These are phyloP conservation scores for Tylopilus sp. DNA, from an alignment of 1,284 basidiomycete species.

Conservation along the genomic window DNA sequence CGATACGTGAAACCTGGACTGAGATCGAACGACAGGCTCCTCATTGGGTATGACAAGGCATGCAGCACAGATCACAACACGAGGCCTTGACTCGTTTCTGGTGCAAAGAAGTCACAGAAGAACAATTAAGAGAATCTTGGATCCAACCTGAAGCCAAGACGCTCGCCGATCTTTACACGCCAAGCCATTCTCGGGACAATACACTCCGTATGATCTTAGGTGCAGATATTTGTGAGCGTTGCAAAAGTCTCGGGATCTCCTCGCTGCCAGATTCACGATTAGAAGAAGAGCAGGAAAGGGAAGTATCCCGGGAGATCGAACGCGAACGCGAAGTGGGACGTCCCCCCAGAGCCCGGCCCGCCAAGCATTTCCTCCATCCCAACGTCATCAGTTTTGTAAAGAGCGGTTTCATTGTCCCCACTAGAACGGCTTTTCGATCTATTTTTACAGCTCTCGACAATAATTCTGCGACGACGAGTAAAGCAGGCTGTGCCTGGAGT, in stretches of 20 bases:
- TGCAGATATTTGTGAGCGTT: slow-evolving; percentile 41
- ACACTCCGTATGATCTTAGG: slow-evolving; percentile 10
- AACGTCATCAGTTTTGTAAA: slow-evolving; percentile 33
- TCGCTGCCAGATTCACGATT: slow-evolving; percentile 30
- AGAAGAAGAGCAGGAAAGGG: slow-evolving; percentile 60
- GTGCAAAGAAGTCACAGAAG: neutral
- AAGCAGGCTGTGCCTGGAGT: slow-evolving; percentile 20
- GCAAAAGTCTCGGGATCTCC: slow-evolving; percentile 37
- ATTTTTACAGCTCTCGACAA: slow-evolving; percentile 13
- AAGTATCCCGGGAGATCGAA: slow-evolving; percentile 54
- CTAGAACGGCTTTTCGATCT: slow-evolving; percentile 4
- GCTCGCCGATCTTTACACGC: slow-evolving; percentile 49
- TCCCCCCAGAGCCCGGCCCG: slow-evolving; percentile 34
- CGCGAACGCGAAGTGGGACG: slow-evolving; percentile 49
- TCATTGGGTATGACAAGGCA: slow-evolving; percentile 51
- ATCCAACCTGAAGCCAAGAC: slow-evolving; percentile 49
- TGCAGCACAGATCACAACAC: slow-evolving; percentile 24
- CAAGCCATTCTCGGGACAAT: neutral
- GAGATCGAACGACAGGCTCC: slow-evolving; percentile 46
- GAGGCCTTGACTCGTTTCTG: neutral
- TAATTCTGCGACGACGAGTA: neutral
- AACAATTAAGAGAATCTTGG: slow-evolving; percentile 41
- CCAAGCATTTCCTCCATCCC: slow-evolving; percentile 26
- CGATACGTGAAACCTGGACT: slow-evolving; percentile 55
- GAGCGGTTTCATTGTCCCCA: slow-evolving; percentile 20